phyloP scores from a whole-genome alignment of 2,329 filamentous ascomycete species.

The Sphaerulina vaccinii region DNA sequence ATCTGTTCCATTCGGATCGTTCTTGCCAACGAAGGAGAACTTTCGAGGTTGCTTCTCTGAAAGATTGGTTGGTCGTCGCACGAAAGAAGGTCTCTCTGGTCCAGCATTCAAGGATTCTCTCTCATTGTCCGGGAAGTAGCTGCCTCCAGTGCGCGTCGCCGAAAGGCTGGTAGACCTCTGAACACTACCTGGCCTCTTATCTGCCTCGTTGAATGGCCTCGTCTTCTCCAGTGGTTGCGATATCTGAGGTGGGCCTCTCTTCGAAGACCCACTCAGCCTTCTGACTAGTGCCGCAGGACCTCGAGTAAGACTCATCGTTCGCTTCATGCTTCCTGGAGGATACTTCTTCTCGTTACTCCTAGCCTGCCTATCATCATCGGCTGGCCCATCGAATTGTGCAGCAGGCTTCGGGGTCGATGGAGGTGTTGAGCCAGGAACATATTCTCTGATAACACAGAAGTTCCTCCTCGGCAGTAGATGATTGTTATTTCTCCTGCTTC shows the following conservation, averaged over 20 bases:
- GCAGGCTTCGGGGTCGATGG: slow-evolving; percentile 57
- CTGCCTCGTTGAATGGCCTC: slow-evolving; percentile 22
- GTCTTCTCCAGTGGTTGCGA: slow-evolving; percentile 23
- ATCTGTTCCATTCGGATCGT: slow-evolving; percentile 53
- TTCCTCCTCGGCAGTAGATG: slow-evolving; percentile 84
- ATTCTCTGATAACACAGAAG: slow-evolving; percentile 90
- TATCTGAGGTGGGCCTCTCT: slow-evolving; percentile 22
- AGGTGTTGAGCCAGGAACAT: slow-evolving; percentile 74
- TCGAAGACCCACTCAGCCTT: slow-evolving; percentile 39
- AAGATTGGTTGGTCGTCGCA: slow-evolving; percentile 46
- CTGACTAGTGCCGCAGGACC: slow-evolving; percentile 45
- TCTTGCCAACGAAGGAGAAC: slow-evolving; percentile 41
- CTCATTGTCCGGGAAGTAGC: slow-evolving; percentile 11
- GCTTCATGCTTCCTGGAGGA: slow-evolving; percentile 36
- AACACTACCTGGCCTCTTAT: slow-evolving; percentile 13
- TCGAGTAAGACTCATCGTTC: slow-evolving; percentile 36
- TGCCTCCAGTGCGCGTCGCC: slow-evolving; percentile 8
- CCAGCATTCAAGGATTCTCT: slow-evolving; percentile 5
- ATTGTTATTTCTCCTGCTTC: slow-evolving; percentile 87
- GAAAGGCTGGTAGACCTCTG: slow-evolving; percentile 30
- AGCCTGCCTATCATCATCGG: slow-evolving; percentile 7
- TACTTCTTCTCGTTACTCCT: slow-evolving; percentile 24
- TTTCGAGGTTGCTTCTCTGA: slow-evolving; percentile 41
- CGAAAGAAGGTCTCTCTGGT: slow-evolving; percentile 41
- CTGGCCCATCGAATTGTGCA: slow-evolving; percentile 17